phyloP scores from a whole-genome alignment of 1,139 yeast genomes.

The Yueomyces sp. region DNA sequence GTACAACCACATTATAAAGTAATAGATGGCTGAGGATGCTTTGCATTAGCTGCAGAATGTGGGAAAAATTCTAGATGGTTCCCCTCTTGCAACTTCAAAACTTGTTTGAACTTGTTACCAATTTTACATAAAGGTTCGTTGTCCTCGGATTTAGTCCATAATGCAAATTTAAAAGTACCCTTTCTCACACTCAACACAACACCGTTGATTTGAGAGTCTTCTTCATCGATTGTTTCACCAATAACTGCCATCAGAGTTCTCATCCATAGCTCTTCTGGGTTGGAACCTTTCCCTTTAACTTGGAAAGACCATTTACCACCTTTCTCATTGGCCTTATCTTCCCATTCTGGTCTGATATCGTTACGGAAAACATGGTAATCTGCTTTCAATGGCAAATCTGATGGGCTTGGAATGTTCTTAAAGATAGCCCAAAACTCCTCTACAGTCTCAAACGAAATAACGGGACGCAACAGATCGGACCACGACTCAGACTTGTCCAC shows the following conservation, averaged over 20 bases:
- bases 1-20: constrained; percentile 15
- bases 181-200: constrained; percentile 83
- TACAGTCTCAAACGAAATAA: constrained; percentile 80
- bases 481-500: constrained; percentile 72
- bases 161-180: constrained; percentile 71
- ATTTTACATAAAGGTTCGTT: constrained; percentile 50
- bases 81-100: constrained; percentile 22
- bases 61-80: constrained; percentile 24
- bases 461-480: constrained; percentile 89
- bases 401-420: constrained; percentile 87
- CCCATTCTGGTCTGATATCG: constrained; percentile 98
- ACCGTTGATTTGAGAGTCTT: constrained; percentile 78
- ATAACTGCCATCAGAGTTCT: constrained; percentile 81
- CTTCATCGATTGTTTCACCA: constrained; percentile 87
- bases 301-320: constrained; percentile 95
- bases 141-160: constrained; percentile 85
- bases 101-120: constrained; percentile 68
- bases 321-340: constrained; percentile 70
- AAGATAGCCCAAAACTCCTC: constrained; percentile 99
- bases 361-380: constrained; percentile 94
- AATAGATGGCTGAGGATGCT: constrained; percentile 24
- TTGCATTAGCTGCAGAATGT: constrained; percentile 23
- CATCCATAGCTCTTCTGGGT: constrained; percentile 87
- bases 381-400: constrained; percentile 80
- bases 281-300: constrained; percentile 50